A percentile compares a stretch with the other conserved stretches of the same genome.
Evolutionary conservation across 2,329 filamentous ascomycete genomes (phyloP).

Genomic region (Raffaelea ambrosiae): DNA sequence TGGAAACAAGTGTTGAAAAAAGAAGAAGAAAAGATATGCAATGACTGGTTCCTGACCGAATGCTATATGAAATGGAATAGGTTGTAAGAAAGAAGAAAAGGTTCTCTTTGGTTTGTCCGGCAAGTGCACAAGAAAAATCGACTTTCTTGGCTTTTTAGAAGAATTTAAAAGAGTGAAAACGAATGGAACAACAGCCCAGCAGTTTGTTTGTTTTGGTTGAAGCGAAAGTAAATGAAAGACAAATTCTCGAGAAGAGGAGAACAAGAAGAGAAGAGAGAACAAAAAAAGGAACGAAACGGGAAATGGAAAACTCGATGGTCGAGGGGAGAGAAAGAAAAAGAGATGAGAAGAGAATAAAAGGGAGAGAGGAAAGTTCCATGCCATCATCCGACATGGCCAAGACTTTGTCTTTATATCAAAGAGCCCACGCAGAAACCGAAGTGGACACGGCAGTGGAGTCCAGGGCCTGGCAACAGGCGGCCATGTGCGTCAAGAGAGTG

Average conservation of each 20-base stretch:
- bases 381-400: not conserved
- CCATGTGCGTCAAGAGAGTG: too few relatives aligned
- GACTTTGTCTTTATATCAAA: constrained; percentile 3
- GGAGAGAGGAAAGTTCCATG: constrained; percentile 6
- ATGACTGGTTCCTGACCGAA: constrained; percentile 44
- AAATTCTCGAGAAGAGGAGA: constrained; percentile 24
- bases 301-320: constrained; percentile 12
- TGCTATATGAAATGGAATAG: constrained; percentile 7
- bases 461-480: too few relatives aligned
- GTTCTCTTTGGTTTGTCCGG: not conserved
- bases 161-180: constrained; percentile 17
- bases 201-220: constrained; percentile 22
- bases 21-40: constrained; percentile 7
- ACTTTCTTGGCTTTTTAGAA: too few relatives aligned
- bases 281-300: constrained; percentile 22
- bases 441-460: too few relatives aligned
- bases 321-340: not conserved
- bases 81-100: constrained; percentile 14
- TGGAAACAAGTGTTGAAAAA: too few relatives aligned
- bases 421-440: not conserved
- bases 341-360: constrained; percentile 19
- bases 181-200: constrained; percentile 31
- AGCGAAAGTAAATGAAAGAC: constrained; percentile 17
- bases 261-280: constrained; percentile 39
- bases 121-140: not conserved